Evolutionary conservation across 2,329 filamentous ascomycete species (phyloP).

Genomic region (Rutstroemia sp.): DNA sequence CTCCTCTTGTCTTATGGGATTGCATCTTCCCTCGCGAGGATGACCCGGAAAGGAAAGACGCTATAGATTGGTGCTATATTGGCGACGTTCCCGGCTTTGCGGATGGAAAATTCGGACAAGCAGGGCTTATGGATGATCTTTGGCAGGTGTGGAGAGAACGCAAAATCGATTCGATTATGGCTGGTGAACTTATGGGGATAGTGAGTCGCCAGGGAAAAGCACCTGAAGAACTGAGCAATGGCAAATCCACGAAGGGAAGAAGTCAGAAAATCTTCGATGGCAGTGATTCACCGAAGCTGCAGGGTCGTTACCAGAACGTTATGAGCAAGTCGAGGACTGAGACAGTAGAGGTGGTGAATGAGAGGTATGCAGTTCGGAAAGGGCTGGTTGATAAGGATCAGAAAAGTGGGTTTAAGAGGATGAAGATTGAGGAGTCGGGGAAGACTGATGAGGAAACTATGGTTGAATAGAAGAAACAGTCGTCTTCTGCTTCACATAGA

Average conservation of each 20-base stretch:
- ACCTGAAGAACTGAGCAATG: slow-evolving; percentile 22
- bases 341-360: slow-evolving; percentile 48
- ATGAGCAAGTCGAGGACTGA: slow-evolving; percentile 43
- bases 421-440: not conserved
- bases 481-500: too few species aligned
- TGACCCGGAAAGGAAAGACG: slow-evolving; percentile 42
- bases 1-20: slow-evolving; percentile 90
- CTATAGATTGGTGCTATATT: slow-evolving; percentile 70
- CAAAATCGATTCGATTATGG: slow-evolving; percentile 86
- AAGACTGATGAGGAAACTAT: too few species aligned
- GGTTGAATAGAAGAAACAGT: too few species aligned
- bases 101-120: slow-evolving; percentile 54
- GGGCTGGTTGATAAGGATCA: slow-evolving; percentile 36
- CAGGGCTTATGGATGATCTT: slow-evolving; percentile 63
- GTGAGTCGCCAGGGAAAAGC: slow-evolving; percentile 36
- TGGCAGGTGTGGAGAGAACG: slow-evolving; percentile 78
- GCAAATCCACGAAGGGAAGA: slow-evolving; percentile 29
- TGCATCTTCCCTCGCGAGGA: slow-evolving; percentile 69
- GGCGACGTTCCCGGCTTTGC: slow-evolving; percentile 55
- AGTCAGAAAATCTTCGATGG: slow-evolving; percentile 45
- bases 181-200: slow-evolving; percentile 63
- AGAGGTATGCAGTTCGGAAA: slow-evolving; percentile 53
- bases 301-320: slow-evolving; percentile 48
- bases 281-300: slow-evolving; percentile 41
- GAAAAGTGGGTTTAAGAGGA: slow-evolving; percentile 4